Evolutionary conservation across 2,329 filamentous ascomycete genomes (phyloP).

Genomic region (Neophaeococcomyces mojaviensis): DNA sequence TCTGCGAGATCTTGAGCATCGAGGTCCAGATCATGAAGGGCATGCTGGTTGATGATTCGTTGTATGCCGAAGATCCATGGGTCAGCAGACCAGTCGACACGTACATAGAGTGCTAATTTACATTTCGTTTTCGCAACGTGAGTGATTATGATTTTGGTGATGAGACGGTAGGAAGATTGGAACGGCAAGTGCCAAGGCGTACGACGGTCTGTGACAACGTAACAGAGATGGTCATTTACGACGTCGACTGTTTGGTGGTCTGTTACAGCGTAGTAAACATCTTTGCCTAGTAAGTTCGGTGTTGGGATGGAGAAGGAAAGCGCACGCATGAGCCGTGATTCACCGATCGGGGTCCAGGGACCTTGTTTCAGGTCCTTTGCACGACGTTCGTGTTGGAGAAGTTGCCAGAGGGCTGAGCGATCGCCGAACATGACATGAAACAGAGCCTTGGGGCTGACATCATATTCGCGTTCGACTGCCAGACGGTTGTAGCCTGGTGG

Average conservation of each 20-base stretch:
- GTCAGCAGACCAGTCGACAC: constrained; percentile 74
- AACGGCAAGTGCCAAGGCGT: constrained; percentile 79
- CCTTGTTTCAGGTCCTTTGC: constrained; percentile 77
- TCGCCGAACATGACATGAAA: constrained; percentile 97
- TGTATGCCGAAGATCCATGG: constrained; percentile 40
- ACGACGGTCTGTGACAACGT: constrained; percentile 57
- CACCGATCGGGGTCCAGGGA: constrained; percentile 64
- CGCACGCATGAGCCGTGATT: constrained; percentile 65
- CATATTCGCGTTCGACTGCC: constrained; percentile 73
- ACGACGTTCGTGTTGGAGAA: constrained; percentile 75
- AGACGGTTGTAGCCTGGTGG: constrained; percentile 72
- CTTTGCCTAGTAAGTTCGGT: constrained; percentile 54
- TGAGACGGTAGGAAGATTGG: constrained; percentile 67
- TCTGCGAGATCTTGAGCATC: constrained; percentile 44
- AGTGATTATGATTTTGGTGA: constrained; percentile 89
- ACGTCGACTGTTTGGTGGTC: constrained; percentile 85
- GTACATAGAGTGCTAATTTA: constrained; percentile 80
- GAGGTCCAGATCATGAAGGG: constrained; percentile 58
- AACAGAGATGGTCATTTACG: constrained; percentile 67
- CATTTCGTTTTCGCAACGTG: constrained; percentile 86
- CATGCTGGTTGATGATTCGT: constrained; percentile 54
- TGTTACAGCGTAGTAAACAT: constrained; percentile 55
- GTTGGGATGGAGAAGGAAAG: constrained; percentile 73
- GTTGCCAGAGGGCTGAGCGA: constrained; percentile 87
- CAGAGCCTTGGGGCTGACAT: constrained; percentile 85